Conservation (phyloP, 2,329 filamentous ascomycete species). For the Paracoccidioides brasiliensis region DNA sequence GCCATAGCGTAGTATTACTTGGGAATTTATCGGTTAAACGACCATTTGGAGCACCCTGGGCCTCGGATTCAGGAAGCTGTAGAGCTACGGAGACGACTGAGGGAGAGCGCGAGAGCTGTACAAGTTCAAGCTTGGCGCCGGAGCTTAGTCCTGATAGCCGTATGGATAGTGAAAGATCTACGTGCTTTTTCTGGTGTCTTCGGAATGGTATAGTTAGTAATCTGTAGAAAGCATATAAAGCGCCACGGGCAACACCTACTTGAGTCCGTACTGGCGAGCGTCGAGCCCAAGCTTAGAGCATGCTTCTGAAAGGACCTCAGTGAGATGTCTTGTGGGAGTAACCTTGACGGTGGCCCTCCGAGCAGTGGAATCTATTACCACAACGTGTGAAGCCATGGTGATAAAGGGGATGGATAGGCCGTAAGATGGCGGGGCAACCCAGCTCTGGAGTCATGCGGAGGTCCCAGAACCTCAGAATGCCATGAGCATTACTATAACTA, state of each 20-base stretch:
- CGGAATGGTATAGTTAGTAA: background rate
- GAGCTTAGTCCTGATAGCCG: slow-evolving; percentile 68
- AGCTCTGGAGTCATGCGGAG: background rate
- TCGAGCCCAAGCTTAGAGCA: slow-evolving; percentile 67
- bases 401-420: slow-evolving; percentile 8
- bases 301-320: slow-evolving; percentile 75
- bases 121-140: slow-evolving; percentile 85
- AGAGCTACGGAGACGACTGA: slow-evolving; percentile 80
- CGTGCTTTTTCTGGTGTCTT: slow-evolving; percentile 67
- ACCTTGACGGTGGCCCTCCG: slow-evolving; percentile 73
- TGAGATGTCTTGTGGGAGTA: slow-evolving; percentile 63
- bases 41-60: slow-evolving; percentile 46
- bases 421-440: background rate
- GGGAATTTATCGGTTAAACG: slow-evolving; percentile 75
- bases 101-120: slow-evolving; percentile 73
- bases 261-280: slow-evolving; percentile 64
- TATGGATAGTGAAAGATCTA: slow-evolving; percentile 76
- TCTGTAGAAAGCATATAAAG: background rate
- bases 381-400: slow-evolving; percentile 73
- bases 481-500: no score
- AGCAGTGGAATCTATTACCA: slow-evolving; percentile 70
- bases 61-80: slow-evolving; percentile 64
- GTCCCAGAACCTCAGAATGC: background rate
- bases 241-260: slow-evolving; percentile 40
- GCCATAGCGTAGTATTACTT: slow-evolving; percentile 79